Base-by-base conservation (phyloP, 1,284 basidiomycete genomes). In the Tilletia setariae region DNA sequence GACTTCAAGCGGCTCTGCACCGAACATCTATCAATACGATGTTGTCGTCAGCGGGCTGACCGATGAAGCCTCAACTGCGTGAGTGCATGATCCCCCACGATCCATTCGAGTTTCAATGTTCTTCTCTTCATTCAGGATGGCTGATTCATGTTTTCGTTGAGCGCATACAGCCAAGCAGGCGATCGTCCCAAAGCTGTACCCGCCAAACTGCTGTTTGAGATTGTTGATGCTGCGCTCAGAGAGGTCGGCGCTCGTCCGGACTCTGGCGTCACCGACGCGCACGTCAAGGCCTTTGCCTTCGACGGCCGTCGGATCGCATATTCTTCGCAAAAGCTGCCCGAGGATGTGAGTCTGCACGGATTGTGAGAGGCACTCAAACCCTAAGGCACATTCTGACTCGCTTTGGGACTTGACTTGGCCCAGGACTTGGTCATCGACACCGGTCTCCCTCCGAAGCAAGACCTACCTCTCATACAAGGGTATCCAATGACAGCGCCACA, bases 281-380 rank as follows among this genome's bases (percentile, higher is more conserved):
- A 72, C 15, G 69, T 69, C 2, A 21, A 21, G 16, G 25, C 23
- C 23, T 23, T 74, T 8, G 72, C 59, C 3, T 78, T 68, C 64
- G 76, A 78, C 35, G 75, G 75, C 2, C 53, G 67, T 1, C 68
- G 70, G 1, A 71, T 72, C 21, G 70, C 67, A 7, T 78, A 66
- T 46, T 64, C 72, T 6, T 23, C 35, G 6, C 19, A 65, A 6
- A 30, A 51, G 1, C 35, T 69, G 7, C 69, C 71, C 19, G 40
- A 68, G 44, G 30, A 70, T 30, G 56, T 61, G 56, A 61, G 56
- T 61, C 8, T 61, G 4, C n/a, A 40, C 21, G 4, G 7, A n/a
- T 9, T 16, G 53, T 23, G 53, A 28, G 9, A 59, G 3, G 6
- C 19, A 23, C 23, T 56, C 6, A 13, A 7, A n/a, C 32, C 35